Evolutionary conservation across 352 stramenopile species (phyloP).

Genomic region (Phytopythium montanum): DNA sequence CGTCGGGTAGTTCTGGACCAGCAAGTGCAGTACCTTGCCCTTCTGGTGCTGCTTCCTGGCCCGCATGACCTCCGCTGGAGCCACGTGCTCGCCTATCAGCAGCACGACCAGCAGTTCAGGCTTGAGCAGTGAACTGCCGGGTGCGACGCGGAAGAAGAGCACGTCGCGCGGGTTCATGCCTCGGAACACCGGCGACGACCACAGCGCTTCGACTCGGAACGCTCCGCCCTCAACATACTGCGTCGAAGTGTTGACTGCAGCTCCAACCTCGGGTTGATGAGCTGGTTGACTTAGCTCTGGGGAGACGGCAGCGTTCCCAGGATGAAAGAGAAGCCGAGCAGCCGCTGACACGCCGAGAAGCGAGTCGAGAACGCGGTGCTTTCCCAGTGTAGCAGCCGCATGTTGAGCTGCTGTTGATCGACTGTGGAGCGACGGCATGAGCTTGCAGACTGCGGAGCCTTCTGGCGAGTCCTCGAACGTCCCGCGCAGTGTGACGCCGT

Average conservation of each 20-base stretch:
- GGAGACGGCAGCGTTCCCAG: background rate
- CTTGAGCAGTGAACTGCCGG: constrained; percentile 56
- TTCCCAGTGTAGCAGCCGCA: constrained; percentile 16
- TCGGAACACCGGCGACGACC: constrained; percentile 44
- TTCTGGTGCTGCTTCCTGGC: constrained; percentile 48
- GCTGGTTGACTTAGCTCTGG: background rate
- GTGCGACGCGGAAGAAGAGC: constrained; percentile 64
- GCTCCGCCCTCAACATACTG: constrained; percentile 1
- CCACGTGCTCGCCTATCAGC: constrained; percentile 57
- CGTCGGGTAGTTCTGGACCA: constrained; percentile 65
- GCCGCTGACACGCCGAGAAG: background rate
- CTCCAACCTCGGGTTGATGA: background rate
- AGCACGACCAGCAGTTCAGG: constrained; percentile 57
- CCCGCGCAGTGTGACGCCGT: constrained; percentile 45
- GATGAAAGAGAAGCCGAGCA: background rate
- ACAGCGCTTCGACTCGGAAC: constrained; percentile 34
- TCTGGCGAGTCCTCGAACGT: constrained; percentile 62
- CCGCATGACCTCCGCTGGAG: constrained; percentile 38
- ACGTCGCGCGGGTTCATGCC: constrained; percentile 60
- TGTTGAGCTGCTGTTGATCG: constrained; percentile 22
- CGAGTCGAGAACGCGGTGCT: background rate
- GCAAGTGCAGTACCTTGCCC: constrained; percentile 68
- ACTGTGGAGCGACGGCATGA: constrained; percentile 57
- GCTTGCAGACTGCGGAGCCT: constrained; percentile 38
- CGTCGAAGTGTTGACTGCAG: background rate